Evolutionary conservation across 2,329 filamentous ascomycete species (phyloP).

Genomic region (Exophiala phaeomuriformis): DNA sequence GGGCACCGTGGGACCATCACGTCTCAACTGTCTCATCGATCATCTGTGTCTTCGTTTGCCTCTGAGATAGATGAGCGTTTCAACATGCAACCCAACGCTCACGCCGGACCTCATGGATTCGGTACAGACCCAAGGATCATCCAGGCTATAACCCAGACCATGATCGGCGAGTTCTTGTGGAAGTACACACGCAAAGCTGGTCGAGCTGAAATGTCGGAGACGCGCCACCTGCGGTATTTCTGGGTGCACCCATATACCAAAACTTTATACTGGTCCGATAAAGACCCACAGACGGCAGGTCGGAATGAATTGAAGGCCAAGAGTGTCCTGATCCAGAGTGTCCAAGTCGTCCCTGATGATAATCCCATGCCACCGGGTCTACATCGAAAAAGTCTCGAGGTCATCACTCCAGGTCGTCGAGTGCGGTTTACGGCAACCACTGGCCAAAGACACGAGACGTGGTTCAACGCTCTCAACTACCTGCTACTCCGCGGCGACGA

Average conservation of each 20-base stretch:
- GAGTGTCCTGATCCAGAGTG: slow-evolving; percentile 88
- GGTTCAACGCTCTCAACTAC: slow-evolving; percentile 96
- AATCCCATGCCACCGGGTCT: slow-evolving; percentile 92
- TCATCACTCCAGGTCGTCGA: slow-evolving; percentile 78
- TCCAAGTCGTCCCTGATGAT: slow-evolving; percentile 85
- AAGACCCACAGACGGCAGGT: slow-evolving; percentile 74
- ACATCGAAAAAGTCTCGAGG: slow-evolving; percentile 85
- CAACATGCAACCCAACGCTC: slow-evolving; percentile 58
- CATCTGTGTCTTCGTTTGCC: slow-evolving; percentile 89
- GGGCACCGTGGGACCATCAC: slow-evolving; percentile 30
- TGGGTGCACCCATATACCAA: slow-evolving; percentile 98
- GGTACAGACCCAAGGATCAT: slow-evolving; percentile 95
- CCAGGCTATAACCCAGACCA: slow-evolving; percentile 96
- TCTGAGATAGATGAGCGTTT: slow-evolving; percentile 91
- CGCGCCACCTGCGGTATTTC: slow-evolving; percentile 90
- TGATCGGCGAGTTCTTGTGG: slow-evolving; percentile 99
- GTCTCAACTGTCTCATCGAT: slow-evolving; percentile 55
- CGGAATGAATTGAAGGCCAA: slow-evolving; percentile 70
- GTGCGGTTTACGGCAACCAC: slow-evolving; percentile 94
- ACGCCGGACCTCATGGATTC: slow-evolving; percentile 53
- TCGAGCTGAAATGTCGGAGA: slow-evolving; percentile 79
- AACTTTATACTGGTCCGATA: slow-evolving; percentile 92
- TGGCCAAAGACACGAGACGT: slow-evolving; percentile 90
- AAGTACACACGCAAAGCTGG: slow-evolving; percentile 95
- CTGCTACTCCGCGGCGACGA: slow-evolving; percentile 67